A percentile compares a stretch with the other conserved stretches of the same genome.
Conservation (phyloP, 2,329 filamentous ascomycete genomes). For the Sphaerostilbella broomeana region DNA sequence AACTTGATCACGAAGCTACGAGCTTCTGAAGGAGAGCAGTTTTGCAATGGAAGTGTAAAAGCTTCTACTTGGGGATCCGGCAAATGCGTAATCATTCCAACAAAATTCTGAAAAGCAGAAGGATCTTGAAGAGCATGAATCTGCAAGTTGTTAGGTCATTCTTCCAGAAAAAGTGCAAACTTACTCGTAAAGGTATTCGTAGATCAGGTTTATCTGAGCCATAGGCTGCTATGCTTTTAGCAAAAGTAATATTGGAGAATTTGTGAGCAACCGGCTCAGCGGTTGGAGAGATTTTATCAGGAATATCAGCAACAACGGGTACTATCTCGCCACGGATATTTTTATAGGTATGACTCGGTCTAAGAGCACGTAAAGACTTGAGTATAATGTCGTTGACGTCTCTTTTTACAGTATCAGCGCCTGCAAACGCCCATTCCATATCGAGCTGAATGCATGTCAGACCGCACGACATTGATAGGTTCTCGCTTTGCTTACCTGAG, state of each 20-base stretch:
- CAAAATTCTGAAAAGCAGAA: slow-evolving; percentile 51
- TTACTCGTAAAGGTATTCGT: slow-evolving; percentile 61
- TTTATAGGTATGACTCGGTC: slow-evolving; percentile 51
- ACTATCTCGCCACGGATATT: slow-evolving; percentile 40
- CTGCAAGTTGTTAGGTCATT: slow-evolving; percentile 31
- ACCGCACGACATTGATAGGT: background rate
- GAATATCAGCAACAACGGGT: slow-evolving; percentile 25
- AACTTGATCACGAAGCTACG: slow-evolving; percentile 60
- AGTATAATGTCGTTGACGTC: slow-evolving; percentile 32
- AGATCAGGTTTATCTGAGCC: slow-evolving; percentile 92
- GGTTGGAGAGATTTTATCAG: slow-evolving; percentile 6
- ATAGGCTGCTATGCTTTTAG: slow-evolving; percentile 62
- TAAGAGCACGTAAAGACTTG: slow-evolving; percentile 22
- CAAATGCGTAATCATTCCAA: slow-evolving; percentile 67
- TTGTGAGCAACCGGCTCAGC: slow-evolving; percentile 23
- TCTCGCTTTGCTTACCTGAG: slow-evolving; percentile 51
- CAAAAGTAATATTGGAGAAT: slow-evolving; percentile 31
- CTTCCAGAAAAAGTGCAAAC: slow-evolving; percentile 10
- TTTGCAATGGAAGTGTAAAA: slow-evolving; percentile 57
- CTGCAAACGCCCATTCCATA: slow-evolving; percentile 86
- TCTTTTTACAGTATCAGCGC: slow-evolving; percentile 32
- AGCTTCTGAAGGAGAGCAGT: slow-evolving; percentile 46
- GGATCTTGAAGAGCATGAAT: slow-evolving; percentile 59
- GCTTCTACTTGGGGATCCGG: slow-evolving; percentile 66
- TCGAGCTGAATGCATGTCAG: slow-evolving; percentile 55